A percentile compares a stretch with the other conserved stretches of the same genome.
These are phyloP conservation scores for Leccinum huronense DNA, from an alignment of 1,284 basidiomycete genomes.

Conservation along the genomic window DNA sequence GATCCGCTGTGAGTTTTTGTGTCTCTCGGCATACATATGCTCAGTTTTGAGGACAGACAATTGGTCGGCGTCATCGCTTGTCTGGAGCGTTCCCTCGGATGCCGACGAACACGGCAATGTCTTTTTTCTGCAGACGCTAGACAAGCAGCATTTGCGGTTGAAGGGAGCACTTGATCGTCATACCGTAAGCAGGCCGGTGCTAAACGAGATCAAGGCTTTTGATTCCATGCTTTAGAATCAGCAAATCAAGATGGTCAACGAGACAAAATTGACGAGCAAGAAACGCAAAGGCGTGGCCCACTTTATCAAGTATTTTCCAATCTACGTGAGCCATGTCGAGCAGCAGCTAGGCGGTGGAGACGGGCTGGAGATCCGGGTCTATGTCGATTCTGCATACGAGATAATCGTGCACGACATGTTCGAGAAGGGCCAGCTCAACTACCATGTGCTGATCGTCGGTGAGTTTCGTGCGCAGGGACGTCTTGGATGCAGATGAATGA, in stretches of 20 bases:
- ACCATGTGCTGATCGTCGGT: conserved; percentile 95
- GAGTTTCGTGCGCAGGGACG: conserved; percentile 33
- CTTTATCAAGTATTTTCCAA: conserved; percentile 91
- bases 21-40: neutral
- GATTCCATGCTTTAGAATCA: conserved; percentile 56
- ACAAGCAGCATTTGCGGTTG: conserved; percentile 79
- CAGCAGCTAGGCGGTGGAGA: conserved; percentile 80
- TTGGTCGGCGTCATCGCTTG: conserved; percentile 82
- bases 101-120: conserved; percentile 77
- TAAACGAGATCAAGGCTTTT: conserved; percentile 7
- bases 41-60: conserved; percentile 52
- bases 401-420: conserved; percentile 88
- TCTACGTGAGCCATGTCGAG: conserved; percentile 85
- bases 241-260: conserved; percentile 88
- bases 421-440: conserved; percentile 95
- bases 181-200: conserved; percentile 55
- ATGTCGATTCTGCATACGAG: conserved; percentile 84
- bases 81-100: conserved; percentile 77
- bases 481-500: conserved; percentile 4
- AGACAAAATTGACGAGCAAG: conserved; percentile 87
- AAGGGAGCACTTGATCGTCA: conserved; percentile 75
- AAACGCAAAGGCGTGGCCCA: conserved; percentile 92
- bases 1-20: conserved; percentile 69
- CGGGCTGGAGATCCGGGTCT: conserved; percentile 73
- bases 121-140: conserved; percentile 72